These are phyloP conservation scores for Aspergillus ellipticus DNA, from an alignment of 495 filamentous ascomycete genomes.

Conservation along the genomic window DNA sequence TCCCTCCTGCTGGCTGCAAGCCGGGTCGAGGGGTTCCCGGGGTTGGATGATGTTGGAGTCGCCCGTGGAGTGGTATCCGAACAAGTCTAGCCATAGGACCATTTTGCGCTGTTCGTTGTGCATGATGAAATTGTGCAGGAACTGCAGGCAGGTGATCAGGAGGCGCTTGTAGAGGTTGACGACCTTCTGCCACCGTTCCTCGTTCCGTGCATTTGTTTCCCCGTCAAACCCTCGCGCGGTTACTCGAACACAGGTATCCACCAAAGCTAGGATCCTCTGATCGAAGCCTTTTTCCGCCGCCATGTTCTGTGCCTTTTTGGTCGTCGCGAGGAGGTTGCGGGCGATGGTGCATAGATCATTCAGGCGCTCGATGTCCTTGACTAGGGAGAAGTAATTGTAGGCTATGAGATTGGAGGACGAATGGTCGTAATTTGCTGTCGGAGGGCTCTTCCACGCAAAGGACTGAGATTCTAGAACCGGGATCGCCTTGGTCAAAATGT, in stretches of 20 bases:
- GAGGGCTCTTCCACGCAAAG: slow-evolving; percentile 55
- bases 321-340: slow-evolving; percentile 77
- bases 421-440: slow-evolving; percentile 52
- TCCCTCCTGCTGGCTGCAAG: slow-evolving; percentile 33
- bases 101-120: slow-evolving; percentile 90
- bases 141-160: slow-evolving; percentile 83
- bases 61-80: slow-evolving; percentile 59
- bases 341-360: slow-evolving; percentile 83
- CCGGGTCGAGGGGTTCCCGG: slow-evolving; percentile 39
- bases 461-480: slow-evolving; percentile 61
- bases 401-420: slow-evolving; percentile 69
- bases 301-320: slow-evolving; percentile 80
- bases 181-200: slow-evolving; percentile 69
- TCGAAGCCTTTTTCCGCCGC: slow-evolving; percentile 75
- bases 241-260: slow-evolving; percentile 80
- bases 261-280: slow-evolving; percentile 75
- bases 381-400: slow-evolving; percentile 66
- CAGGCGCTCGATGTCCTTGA: slow-evolving; percentile 77
- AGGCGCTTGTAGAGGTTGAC: slow-evolving; percentile 80
- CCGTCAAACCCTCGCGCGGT: slow-evolving; percentile 88
- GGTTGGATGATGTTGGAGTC: slow-evolving; percentile 51
- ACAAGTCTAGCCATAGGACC: slow-evolving; percentile 83
- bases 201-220: slow-evolving; percentile 61
- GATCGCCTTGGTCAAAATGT: slow-evolving; percentile 57
- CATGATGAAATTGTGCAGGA: slow-evolving; percentile 87